A percentile compares a stretch with the other conserved stretches of the same genome.
Conservation (phyloP, 331 rosid genomes). For the Saraca asoca region DNA sequence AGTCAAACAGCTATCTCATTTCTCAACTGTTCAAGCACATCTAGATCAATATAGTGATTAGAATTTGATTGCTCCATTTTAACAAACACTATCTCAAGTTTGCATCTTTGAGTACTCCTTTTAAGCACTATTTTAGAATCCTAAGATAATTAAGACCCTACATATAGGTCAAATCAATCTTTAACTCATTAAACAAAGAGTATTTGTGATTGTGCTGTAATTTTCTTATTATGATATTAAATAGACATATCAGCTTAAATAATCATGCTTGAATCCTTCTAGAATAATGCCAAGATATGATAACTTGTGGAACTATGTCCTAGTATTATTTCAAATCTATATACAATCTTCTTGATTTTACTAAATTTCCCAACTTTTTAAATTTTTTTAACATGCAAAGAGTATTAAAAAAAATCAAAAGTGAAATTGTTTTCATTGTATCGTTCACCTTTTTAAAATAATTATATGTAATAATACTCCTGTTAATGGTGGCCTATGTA, state of each 20-base stretch:
- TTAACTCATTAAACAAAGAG: slow-evolving; percentile 23
- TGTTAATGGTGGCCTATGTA: slow-evolving; percentile 22
- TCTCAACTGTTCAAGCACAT: no score
- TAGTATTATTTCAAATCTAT: neutral
- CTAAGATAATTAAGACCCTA: neutral
- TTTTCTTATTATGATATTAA: slow-evolving; percentile 28
- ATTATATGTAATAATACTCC: no score
- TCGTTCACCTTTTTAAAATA: no score
- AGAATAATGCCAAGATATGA: slow-evolving; percentile 14
- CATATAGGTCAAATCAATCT: neutral
- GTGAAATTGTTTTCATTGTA: no score
- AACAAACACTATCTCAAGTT: slow-evolving; percentile 23
- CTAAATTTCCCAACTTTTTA: slow-evolving; percentile 6
- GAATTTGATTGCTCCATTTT: neutral
- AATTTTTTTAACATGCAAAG: neutral
- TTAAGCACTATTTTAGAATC: slow-evolving; percentile 1
- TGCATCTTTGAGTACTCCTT: no score
- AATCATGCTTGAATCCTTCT: no score
- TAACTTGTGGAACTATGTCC: slow-evolving; percentile 15
- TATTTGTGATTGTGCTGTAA: slow-evolving; percentile 23
- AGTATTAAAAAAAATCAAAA: no score
- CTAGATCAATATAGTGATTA: neutral
- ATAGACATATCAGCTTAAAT: no score
- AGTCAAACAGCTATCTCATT: neutral
- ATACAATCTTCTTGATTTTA: slow-evolving; percentile 3